Evolutionary conservation across 2,329 filamentous ascomycete genomes (phyloP).

Genomic region (Dendrostoma leiphaemia): DNA sequence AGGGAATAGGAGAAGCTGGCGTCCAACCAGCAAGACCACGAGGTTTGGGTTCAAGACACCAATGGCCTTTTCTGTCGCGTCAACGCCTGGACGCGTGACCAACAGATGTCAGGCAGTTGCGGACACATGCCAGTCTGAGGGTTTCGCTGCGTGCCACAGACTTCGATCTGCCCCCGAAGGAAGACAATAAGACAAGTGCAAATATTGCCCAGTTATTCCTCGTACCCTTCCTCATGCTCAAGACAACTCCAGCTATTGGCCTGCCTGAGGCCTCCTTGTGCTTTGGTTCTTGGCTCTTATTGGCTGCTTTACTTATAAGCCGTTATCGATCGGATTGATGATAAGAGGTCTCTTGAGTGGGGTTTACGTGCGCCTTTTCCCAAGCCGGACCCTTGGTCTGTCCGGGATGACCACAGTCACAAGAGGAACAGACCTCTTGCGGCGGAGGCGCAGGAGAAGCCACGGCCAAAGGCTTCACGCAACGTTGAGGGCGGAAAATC

Average conservation of each 20-base stretch:
- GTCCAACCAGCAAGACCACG: conserved; percentile 22
- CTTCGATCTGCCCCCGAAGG: too few relatives aligned
- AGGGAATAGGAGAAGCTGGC: not conserved
- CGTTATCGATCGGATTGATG: not conserved
- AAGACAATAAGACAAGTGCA: not conserved
- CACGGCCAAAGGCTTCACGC: too few relatives aligned
- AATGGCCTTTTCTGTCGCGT: not conserved
- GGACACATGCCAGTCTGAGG: not conserved
- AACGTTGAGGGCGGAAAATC: too few relatives aligned
- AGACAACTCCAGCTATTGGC: conserved; percentile 12
- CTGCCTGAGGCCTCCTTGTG: conserved; percentile 18
- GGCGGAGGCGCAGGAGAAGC: too few relatives aligned
- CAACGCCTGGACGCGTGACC: too few relatives aligned
- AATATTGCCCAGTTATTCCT: conserved; percentile 13
- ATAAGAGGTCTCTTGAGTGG: not conserved
- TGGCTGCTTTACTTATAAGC: conserved; percentile 20
- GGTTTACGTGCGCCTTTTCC: not conserved
- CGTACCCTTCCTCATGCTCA: conserved; percentile 11
- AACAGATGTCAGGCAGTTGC: conserved; percentile 1
- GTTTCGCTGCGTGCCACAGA: too few relatives aligned
- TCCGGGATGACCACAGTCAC: too few relatives aligned
- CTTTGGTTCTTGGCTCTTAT: conserved; percentile 12
- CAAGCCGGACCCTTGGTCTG: not conserved
- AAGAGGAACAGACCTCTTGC: too few relatives aligned
- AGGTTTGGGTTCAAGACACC: conserved; percentile 2